These are phyloP conservation scores for Talaromyces albobiverticillius DNA, from an alignment of 2,329 filamentous ascomycete species.

Conservation along the genomic window DNA sequence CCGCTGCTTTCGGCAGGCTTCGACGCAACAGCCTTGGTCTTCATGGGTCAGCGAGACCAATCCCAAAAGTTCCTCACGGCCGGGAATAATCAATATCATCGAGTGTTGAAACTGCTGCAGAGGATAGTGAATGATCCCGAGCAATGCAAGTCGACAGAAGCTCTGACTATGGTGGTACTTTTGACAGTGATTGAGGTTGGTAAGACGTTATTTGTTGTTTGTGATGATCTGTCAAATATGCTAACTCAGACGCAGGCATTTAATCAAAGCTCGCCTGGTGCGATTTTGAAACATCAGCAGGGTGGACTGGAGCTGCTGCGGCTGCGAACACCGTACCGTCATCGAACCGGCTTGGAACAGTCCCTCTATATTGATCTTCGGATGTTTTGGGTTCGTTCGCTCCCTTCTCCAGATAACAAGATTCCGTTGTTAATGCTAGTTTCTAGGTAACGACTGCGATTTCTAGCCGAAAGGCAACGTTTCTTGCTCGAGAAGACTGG, in stretches of 20 bases:
- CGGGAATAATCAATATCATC: conserved; percentile 21
- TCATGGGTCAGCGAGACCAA: conserved; percentile 21
- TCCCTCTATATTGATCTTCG: conserved; percentile 27
- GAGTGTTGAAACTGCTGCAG: conserved; percentile 20
- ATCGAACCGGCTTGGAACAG: conserved; percentile 24
- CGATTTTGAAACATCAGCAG: conserved; percentile 24
- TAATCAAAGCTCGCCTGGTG: conserved; percentile 24
- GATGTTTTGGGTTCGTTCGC: conserved; percentile 24
- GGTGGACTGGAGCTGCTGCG: conserved; percentile 23
- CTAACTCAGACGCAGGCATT: conserved; percentile 19
- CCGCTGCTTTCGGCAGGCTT: conserved; percentile 24
- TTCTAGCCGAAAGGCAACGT: conserved; percentile 22
- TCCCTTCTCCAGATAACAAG: not conserved
- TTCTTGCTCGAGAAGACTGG: conserved; percentile 24
- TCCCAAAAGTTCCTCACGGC: conserved; percentile 20
- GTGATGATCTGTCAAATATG: not conserved
- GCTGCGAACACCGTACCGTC: conserved; percentile 23
- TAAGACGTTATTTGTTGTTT: not conserved
- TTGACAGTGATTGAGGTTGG: conserved; percentile 25
- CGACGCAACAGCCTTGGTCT: conserved; percentile 23
- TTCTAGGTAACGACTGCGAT: conserved; percentile 24
- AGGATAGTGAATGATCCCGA: conserved; percentile 18
- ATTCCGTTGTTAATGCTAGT: not conserved
- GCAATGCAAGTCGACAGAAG: conserved; percentile 22
- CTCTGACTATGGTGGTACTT: conserved; percentile 22